Evolutionary conservation across 23 red algal species (phyloP), one percentile per base, ranked within the genome.

Genomic region (Gracilaria vermiculophylla): DNA sequence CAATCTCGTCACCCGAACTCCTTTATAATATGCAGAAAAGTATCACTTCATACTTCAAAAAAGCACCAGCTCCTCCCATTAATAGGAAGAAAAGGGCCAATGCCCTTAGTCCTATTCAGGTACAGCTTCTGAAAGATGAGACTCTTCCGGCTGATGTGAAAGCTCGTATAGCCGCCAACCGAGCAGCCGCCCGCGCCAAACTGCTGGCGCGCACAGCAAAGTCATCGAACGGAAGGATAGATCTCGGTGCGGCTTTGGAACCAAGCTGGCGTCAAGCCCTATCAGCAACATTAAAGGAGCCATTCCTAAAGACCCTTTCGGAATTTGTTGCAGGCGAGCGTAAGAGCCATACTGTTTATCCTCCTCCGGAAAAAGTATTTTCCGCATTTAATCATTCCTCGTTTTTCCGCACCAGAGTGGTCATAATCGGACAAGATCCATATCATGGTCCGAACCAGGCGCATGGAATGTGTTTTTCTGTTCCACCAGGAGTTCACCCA

Each of bases 341-440:
- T 15, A 27, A 78, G 44, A 13, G 25, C 37, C 45, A 54, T 5
- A 74, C 64, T 23, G 67, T 95, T 19, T 94, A 78, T 57, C 94
- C 92, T 24, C 94, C 94, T 41, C 57, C 57, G 21, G 71, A 77
- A 0, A 69, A 87, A 74, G 35, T 93, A 39, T 99, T 99, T 62
- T 85, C 89, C 3, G 97, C 97, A 10, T 95, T 99, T 51, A 93
- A 92, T 74, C 78, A 82, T 10, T 91, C 67, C 16, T 62, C 81
- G 11, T 90, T 99, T 25, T 33, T 76, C 2, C 72, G 94, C 28
- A 91, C 92, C 17, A 80, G 81, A 21, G 97, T 99, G 14, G 97
- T 99, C 64, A 99, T 99, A 39, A 84, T 99, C 55, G 97, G 97
- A 10, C 97, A 99, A 53, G 97, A 99, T 48, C 97, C 97, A 16